Percentiles rank a stretch among this genome's conserved stretches.
phyloP scores from a whole-genome alignment of 352 stramenopile species.

The Globisporangium spiculum region DNA sequence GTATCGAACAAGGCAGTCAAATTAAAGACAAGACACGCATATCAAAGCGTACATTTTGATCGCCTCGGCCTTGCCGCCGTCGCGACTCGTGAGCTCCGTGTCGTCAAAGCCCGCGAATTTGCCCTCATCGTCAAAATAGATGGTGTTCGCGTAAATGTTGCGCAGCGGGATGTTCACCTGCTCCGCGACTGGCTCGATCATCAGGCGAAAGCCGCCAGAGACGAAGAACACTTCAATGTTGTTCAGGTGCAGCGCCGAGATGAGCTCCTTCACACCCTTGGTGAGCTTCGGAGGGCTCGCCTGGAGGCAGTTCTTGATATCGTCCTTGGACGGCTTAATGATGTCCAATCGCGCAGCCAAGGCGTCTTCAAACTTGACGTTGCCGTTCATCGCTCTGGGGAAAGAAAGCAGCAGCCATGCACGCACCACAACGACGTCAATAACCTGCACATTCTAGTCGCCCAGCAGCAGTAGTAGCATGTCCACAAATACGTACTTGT shows the following conservation, averaged over 20 bases:
- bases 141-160: slow-evolving; percentile 98
- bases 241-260: slow-evolving; percentile 87
- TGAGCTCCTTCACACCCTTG: slow-evolving; percentile 81
- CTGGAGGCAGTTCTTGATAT: slow-evolving; percentile 90
- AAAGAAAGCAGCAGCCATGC: slow-evolving; percentile 2
- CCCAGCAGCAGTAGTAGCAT: neutral
- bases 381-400: slow-evolving; percentile 95
- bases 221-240: slow-evolving; percentile 96
- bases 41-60: slow-evolving; percentile 57
- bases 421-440: slow-evolving; percentile 1
- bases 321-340: slow-evolving; percentile 90
- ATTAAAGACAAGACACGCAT: slow-evolving; percentile 2
- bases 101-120: slow-evolving; percentile 94
- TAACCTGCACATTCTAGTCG: neutral
- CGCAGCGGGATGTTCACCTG: slow-evolving; percentile 75
- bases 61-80: slow-evolving; percentile 76
- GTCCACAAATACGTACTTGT: slow-evolving; percentile 49
- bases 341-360: slow-evolving; percentile 94
- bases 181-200: slow-evolving; percentile 97
- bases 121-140: slow-evolving; percentile 91
- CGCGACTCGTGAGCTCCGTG: slow-evolving; percentile 91
- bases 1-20: neutral
- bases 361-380: slow-evolving; percentile 98
- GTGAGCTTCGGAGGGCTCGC: slow-evolving; percentile 91
- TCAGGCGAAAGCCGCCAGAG: slow-evolving; percentile 97